Evolutionary conservation across 2,329 filamentous ascomycete genomes (phyloP).

Genomic region (Leptographium lundbergii): DNA sequence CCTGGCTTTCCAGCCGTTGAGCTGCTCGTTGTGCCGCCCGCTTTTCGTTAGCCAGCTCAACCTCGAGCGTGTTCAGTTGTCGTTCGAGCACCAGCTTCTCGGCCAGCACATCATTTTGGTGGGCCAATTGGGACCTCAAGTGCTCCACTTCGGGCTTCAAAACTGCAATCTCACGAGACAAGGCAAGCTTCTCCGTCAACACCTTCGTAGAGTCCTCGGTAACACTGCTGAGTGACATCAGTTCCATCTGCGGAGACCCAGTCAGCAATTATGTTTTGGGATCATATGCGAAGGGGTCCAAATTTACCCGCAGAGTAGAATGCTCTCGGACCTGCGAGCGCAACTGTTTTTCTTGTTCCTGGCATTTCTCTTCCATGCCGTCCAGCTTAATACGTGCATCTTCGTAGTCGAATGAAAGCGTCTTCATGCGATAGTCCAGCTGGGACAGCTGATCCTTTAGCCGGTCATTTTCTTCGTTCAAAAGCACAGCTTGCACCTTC

Average conservation of each 20-base stretch:
- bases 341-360: conserved; percentile 32
- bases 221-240: conserved; percentile 53
- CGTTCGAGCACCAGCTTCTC: conserved; percentile 73
- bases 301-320: conserved; percentile 31
- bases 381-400: conserved; percentile 29
- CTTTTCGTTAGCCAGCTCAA: conserved; percentile 73
- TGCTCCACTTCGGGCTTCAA: conserved; percentile 45
- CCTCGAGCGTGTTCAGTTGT: conserved; percentile 63
- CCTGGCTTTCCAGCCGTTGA: conserved; percentile 21
- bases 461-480: conserved; percentile 61
- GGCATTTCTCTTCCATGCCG: conserved; percentile 26
- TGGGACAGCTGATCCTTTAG: conserved; percentile 50
- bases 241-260: conserved; percentile 44
- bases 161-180: conserved; percentile 37
- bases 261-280: background rate
- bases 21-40: conserved; percentile 48
- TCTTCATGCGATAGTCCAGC: conserved; percentile 46
- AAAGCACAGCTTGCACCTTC: conserved; percentile 54
- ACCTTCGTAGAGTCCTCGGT: conserved; percentile 59
- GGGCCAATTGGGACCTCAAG: conserved; percentile 38
- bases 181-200: conserved; percentile 43
- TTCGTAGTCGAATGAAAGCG: conserved; percentile 27
- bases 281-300: no score
- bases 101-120: conserved; percentile 55
- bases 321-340: conserved; percentile 37